Evolutionary conservation across 2,329 filamentous ascomycete genomes (phyloP), one percentile per base, ranked within the genome.

Genomic region (Coniochaeta hoffmannii): DNA sequence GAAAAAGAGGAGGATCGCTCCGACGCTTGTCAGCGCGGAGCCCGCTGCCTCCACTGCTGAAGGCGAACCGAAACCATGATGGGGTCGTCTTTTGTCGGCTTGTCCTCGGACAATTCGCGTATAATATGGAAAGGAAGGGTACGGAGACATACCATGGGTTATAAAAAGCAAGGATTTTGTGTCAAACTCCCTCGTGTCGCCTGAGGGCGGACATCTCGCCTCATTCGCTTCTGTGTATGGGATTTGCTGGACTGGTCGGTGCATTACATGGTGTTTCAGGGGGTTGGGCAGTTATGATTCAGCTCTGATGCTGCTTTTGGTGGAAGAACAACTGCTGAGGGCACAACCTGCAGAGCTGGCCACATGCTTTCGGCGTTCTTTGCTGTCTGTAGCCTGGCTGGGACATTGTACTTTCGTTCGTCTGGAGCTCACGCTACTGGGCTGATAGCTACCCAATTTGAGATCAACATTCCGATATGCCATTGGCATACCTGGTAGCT

Each of bases 1-100:
- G 5, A 90, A 90, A 72, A 86, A 84, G 71, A 79, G 87, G 62
- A 77, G 87, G 51, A 83, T 90, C 62, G 87, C 86, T 4, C 87
- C 87, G 4, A 89, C 85, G 1, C 76, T 77, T 1, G 75, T 89
- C 11, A 68, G 65, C 34, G 66, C 54, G 19, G 59, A 54, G 12
- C 24, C 44, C 12, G 44, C 51, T 15, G 17, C 24, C 10, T 32
- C 55, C 24, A 12, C 34, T 7, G 54, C 53, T 11, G 54, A 26
- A 15, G 17, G 22, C 30, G 50, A 53, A 12, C 19, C 31, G 22
- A 53, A 53, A 17, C 31, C 17, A 19, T 53, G 14, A 51, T 2
- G 2, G 2, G 17, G 28, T 4, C 28, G 12, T 10, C 19, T 6
- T 19, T 24, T 15, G n/a, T 28, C 4, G 3, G 4, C 12, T 19